These are phyloP conservation scores for Termitomyces sp. DNA, from an alignment of 768 basidiomycete genomes.

Conservation along the genomic window DNA sequence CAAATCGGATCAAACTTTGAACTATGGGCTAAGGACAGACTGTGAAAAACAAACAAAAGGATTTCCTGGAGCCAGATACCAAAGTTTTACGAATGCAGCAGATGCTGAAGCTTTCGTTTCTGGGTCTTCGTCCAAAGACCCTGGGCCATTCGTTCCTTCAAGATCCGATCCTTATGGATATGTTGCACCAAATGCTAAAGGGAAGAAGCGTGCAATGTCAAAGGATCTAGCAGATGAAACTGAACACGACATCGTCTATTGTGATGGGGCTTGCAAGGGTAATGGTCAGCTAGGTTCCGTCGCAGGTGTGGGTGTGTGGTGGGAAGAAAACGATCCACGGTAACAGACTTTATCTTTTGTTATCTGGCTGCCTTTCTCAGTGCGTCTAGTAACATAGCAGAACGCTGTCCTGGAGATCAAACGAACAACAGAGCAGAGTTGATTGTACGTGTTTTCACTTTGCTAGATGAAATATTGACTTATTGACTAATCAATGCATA, in stretches of 20 bases:
- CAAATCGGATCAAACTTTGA: slow-evolving; percentile 5
- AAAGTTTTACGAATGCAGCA: slow-evolving; percentile 56
- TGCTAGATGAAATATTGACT: background rate
- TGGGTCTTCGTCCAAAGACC: slow-evolving; percentile 8
- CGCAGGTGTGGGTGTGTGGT: slow-evolving; percentile 91
- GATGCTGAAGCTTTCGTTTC: slow-evolving; percentile 60
- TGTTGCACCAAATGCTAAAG: slow-evolving; percentile 14
- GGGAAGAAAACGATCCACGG: slow-evolving; percentile 69
- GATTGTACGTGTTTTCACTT: slow-evolving; percentile 47
- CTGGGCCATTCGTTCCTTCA: background rate
- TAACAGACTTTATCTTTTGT: slow-evolving; percentile 20
- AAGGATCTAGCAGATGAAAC: slow-evolving; percentile 28
- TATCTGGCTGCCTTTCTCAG: background rate
- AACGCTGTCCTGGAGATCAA: slow-evolving; percentile 79
- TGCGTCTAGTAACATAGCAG: slow-evolving; percentile 65
- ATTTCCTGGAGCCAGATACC: slow-evolving; percentile 56
- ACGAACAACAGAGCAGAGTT: slow-evolving; percentile 91
- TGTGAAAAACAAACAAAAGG: slow-evolving; percentile 67
- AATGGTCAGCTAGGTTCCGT: slow-evolving; percentile 68
- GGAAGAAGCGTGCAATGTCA: slow-evolving; percentile 31
- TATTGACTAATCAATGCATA: slow-evolving; percentile 25
- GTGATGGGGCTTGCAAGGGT: slow-evolving; percentile 83
- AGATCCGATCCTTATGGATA: background rate
- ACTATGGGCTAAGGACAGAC: slow-evolving; percentile 54
- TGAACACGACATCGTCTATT: slow-evolving; percentile 61